Conservation (phyloP, 192 early-diverging fungal genomes). For the Rhizoclosmatium sp. region DNA sequence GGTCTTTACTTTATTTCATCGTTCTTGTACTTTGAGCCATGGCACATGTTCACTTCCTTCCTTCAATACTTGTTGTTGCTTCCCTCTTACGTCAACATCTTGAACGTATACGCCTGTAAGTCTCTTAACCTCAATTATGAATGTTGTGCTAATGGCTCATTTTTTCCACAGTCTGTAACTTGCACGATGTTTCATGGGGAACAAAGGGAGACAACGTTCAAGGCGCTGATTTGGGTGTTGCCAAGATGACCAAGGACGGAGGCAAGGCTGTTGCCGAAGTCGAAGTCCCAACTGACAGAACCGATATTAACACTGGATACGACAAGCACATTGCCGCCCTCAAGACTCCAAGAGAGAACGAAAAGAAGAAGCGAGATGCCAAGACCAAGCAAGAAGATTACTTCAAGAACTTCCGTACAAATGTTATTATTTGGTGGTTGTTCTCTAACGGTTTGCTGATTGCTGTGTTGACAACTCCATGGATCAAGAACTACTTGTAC, state of each 20-base stretch:
- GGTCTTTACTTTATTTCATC: constrained; percentile 70
- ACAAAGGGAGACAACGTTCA: constrained; percentile 86
- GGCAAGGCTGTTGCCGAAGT: constrained; percentile 77
- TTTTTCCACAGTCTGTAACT: constrained; percentile 73
- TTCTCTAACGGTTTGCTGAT: constrained; percentile 81
- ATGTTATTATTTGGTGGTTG: constrained; percentile 85
- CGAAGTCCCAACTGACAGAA: constrained; percentile 74
- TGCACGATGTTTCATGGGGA: constrained; percentile 96
- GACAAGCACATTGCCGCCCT: constrained; percentile 77
- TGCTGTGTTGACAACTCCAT: constrained; percentile 67
- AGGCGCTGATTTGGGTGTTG: constrained; percentile 74
- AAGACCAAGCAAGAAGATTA: constrained; percentile 88
- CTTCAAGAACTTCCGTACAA: constrained; percentile 88
- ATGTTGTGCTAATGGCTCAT: background rate
- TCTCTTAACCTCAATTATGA: constrained; percentile 6
- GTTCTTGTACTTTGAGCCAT: constrained; percentile 74
- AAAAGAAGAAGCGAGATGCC: constrained; percentile 75
- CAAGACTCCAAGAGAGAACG: constrained; percentile 51
- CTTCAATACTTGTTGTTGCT: constrained; percentile 78
- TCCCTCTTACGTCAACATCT: constrained; percentile 91
- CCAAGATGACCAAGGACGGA: constrained; percentile 74
- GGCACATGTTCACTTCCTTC: constrained; percentile 81
- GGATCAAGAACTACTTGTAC: constrained; percentile 35
- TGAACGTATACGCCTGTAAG: constrained; percentile 84
- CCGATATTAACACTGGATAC: constrained; percentile 85